Conservation (phyloP, 495 filamentous ascomycete species). For the Hypoxylon lienhwacheense region DNA sequence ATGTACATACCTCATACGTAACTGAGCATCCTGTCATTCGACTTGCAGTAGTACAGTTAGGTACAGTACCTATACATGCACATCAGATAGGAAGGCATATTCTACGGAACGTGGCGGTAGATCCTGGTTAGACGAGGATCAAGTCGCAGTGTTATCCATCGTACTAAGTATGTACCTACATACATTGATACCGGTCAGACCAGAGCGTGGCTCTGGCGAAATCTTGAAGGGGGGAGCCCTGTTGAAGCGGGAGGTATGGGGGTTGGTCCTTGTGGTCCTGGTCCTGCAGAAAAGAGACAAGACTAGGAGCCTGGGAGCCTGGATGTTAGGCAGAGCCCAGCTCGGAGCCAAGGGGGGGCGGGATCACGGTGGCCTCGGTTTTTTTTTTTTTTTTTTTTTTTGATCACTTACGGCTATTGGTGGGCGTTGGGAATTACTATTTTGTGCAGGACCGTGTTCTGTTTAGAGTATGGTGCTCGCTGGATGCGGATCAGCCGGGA, state of each 20-base stretch:
- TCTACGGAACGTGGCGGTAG: conserved; percentile 27
- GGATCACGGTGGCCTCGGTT: conserved; percentile 21
- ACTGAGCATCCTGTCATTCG: conserved; percentile 29
- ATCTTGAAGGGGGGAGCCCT: conserved; percentile 30
- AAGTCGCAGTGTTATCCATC: neutral
- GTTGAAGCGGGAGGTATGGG: conserved; percentile 29
- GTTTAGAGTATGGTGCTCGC: conserved; percentile 10
- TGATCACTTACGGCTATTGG: conserved; percentile 34
- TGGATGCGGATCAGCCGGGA: conserved; percentile 28
- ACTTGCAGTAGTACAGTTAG: conserved; percentile 2
- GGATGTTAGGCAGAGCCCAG: too few relatives aligned
- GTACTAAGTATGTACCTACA: neutral
- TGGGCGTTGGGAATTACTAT: conserved; percentile 30
- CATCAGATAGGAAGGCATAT: conserved; percentile 22
- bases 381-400: too few relatives aligned
- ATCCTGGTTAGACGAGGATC: conserved; percentile 12
- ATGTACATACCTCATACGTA: too few relatives aligned
- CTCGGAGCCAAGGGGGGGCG: conserved; percentile 21
- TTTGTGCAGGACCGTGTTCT: conserved; percentile 24
- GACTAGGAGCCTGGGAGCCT: too few relatives aligned
- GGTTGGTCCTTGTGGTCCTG: too few relatives aligned
- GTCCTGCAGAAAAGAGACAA: conserved; percentile 31
- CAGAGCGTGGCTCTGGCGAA: conserved; percentile 34
- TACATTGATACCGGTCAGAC: too few relatives aligned
- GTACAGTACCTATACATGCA: conserved; percentile 16